Conservation (phyloP, 148 eudicot genomes). For the Rheum nobile region DNA sequence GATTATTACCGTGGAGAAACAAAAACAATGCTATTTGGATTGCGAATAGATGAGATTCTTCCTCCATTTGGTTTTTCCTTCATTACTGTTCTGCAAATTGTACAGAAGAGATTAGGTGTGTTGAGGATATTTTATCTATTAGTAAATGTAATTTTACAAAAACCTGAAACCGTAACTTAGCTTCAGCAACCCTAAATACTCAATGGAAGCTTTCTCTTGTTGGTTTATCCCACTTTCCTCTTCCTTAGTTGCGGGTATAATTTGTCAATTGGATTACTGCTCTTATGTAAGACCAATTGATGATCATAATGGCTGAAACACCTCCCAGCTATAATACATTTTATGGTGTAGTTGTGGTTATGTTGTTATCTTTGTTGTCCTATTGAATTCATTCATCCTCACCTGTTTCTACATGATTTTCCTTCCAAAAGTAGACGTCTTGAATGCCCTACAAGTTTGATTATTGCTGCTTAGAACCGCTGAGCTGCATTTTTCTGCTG, state of each 20-base stretch:
- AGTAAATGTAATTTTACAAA: neutral
- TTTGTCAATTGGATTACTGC: neutral
- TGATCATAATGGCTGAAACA: neutral
- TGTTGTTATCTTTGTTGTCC: neutral
- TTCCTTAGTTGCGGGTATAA: neutral
- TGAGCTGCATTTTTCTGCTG: neutral
- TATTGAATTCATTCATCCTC: neutral
- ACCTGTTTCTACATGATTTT: neutral
- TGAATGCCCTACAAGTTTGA: neutral
- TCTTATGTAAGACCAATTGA: neutral
- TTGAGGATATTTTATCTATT: neutral
- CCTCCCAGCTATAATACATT: neutral
- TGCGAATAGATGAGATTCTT: too few relatives aligned
- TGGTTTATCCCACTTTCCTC: neutral
- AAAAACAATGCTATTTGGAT: neutral
- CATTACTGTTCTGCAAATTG: neutral
- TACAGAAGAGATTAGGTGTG: neutral
- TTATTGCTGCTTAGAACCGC: neutral
- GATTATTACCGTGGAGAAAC: neutral
- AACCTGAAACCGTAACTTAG: neutral
- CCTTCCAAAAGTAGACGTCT: neutral
- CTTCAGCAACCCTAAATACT: neutral
- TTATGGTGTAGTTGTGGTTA: neutral
- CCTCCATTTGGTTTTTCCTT: neutral
- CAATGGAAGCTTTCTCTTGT: neutral